Conservation (phyloP, 169 alveolate species). For the Toxoplasma gondii region DNA sequence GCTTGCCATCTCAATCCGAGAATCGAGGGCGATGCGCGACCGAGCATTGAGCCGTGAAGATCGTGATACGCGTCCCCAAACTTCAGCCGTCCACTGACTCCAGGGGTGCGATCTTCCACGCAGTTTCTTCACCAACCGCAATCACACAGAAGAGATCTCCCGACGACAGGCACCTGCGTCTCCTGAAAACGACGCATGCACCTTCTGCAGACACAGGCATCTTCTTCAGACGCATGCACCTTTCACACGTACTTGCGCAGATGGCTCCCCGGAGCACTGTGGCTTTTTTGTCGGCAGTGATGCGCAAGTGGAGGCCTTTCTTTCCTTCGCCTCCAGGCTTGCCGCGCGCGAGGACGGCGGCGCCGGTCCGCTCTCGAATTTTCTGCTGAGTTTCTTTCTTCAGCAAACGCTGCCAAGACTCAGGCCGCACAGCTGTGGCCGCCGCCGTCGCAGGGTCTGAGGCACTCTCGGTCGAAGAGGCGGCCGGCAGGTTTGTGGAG, state of each 20-base stretch:
- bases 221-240: too few species aligned
- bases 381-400: neutral
- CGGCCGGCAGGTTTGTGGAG: neutral
- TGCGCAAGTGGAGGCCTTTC: neutral
- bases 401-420: neutral
- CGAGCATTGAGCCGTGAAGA: too few species aligned
- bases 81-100: too few species aligned
- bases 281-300: neutral
- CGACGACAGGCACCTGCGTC: too few species aligned
- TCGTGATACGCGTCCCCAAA: too few species aligned
- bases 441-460: neutral
- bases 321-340: neutral
- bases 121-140: too few species aligned
- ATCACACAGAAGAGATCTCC: too few species aligned
- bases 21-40: too few species aligned
- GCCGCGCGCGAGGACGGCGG: neutral
- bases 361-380: neutral
- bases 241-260: neutral
- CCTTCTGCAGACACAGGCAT: too few species aligned
- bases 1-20: too few species aligned
- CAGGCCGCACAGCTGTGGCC: neutral
- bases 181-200: too few species aligned
- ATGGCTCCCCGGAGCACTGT: neutral
- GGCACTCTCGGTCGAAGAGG: neutral
- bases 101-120: too few species aligned